Base-by-base conservation (phyloP, 768 basidiomycete species). In the Suillus subluteus region DNA sequence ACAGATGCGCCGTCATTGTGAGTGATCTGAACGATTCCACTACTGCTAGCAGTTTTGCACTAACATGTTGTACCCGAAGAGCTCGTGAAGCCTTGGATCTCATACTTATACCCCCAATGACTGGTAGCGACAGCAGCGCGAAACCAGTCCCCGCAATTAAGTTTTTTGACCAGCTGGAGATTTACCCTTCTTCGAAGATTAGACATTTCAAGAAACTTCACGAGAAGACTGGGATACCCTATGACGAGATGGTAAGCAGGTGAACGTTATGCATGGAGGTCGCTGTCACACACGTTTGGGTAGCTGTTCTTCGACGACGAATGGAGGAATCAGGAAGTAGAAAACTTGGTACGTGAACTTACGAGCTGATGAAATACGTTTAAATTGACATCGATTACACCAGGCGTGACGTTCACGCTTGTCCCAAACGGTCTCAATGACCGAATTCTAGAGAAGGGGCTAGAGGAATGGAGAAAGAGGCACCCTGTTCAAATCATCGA, bases 351-450 rank as follows among this genome's bases (percentile, higher is more conserved):
- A 63, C 13, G 76, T 70, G 46, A 59, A 16, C 21, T 58, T 56
- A 16, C 38, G 54, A 38, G 38, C 56, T 6, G 2, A 52, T 41
- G 35, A 64, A 26, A 66, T 46, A 12, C 3, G n/a, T 21, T n/a
- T 30, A n/a, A 5, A 62, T 44, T 21, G 6, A 66, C 55, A 37
- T 35, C 26, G 18, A 21, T 7, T 40, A 16, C 30, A 26, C 21
- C 69, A 88, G 94, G 95, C 3, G 93, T 96, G 3, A 94, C 92
- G 0, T 95, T 97, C 78, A 81, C 86, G 64, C 85, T 91, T n/a
- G 91, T 93, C 6, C 76, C 79, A 3, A 75, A 81, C 26, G 94
- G 94, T 0, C 70, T 94, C 37, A 83, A 88, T 69, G 78, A 82
- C 58, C 75, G 81, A n/a, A 78, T 82, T 6, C 94, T 93, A 72